Base-by-base conservation (phyloP, 1,284 basidiomycete genomes). In the Sporisorium scitamineum region DNA sequence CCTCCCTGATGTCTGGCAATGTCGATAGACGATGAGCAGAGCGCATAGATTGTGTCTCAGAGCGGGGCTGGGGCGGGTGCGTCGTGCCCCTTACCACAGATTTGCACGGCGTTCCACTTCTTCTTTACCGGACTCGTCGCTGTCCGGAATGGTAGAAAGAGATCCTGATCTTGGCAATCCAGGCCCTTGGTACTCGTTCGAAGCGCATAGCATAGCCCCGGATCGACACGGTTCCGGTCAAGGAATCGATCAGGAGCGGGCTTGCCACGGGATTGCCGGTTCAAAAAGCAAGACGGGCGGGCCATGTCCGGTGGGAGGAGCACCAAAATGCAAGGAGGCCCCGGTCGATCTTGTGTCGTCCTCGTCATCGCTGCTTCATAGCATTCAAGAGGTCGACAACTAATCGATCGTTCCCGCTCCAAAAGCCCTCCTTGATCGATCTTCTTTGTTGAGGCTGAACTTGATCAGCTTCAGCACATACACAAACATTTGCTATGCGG, bases 401-500 rank as follows among this genome's bases (percentile, higher is more conserved):
- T n/a, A n/a, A n/a, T n/a, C n/a, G n/a, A n/a, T n/a, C n/a, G n/a
- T n/a, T n/a, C n/a, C n/a, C n/a, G n/a, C n/a, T n/a, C n/a, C n/a
- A n/a, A n/a, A n/a, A n/a, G n/a, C n/a, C n/a, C n/a, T 13, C 34
- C 3, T 14, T 34, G 13, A 34, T 39, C 37, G 18, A 39, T 18
- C 37, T 14, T 39, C 7, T 4, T 18, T 18, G 18, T 5, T 39
- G 16, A 39, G 18, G 16, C 16, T 14, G 8, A 18, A 4, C 18
- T 5, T 3, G 27, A 29, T 48, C 16, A 18, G 16, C 13, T 27
- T 29, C 45, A 22, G 45, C 45, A 47, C 13, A 47, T 29, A 11
- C 14, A 29, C 50, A 51, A 51, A 51, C 50, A 51, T 14, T 34
- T 34, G 50, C 20, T 24, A 24, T 53, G 31, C 32, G 20, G 20